phyloP scores from a whole-genome alignment of 495 filamentous ascomycete species.

The Rostrohypoxylon terebratum region DNA sequence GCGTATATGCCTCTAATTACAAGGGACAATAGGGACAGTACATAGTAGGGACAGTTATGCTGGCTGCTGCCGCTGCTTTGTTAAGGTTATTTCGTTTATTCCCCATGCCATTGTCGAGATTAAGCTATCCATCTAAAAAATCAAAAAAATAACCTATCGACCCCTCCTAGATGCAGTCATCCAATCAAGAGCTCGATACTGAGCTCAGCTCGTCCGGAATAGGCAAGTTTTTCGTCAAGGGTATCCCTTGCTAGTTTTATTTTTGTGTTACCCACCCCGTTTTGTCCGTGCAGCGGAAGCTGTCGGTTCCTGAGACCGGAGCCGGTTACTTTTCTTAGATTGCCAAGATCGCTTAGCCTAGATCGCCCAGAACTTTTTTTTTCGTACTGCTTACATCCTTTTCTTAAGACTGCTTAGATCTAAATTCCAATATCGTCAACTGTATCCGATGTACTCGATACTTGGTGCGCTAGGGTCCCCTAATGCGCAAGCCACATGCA shows the following conservation, averaged over 20 bases:
- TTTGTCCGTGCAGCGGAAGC: slow-evolving; percentile 12
- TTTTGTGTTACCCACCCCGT: slow-evolving; percentile 18
- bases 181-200: slow-evolving; percentile 25
- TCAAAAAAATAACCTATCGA: neutral
- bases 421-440: neutral
- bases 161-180: slow-evolving; percentile 1
- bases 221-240: slow-evolving; percentile 34
- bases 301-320: slow-evolving; percentile 10
- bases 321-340: neutral
- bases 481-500: slow-evolving; percentile 25
- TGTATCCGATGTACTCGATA: slow-evolving; percentile 29
- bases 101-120: slow-evolving; percentile 14
- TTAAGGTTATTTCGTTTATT: neutral
- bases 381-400: too few relatives aligned
- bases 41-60: too few relatives aligned
- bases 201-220: slow-evolving; percentile 38
- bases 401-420: neutral
- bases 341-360: too few relatives aligned
- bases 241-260: slow-evolving; percentile 1
- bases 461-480: slow-evolving; percentile 1
- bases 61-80: neutral
- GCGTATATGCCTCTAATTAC: slow-evolving; percentile 3
- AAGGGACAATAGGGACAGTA: too few relatives aligned
- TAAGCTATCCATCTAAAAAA: slow-evolving; percentile 32
- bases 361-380: too few relatives aligned